Evolutionary conservation across 2,329 filamentous ascomycete genomes (phyloP), one percentile per base, ranked within the genome.

Genomic region (Hypoxylon sp.): DNA sequence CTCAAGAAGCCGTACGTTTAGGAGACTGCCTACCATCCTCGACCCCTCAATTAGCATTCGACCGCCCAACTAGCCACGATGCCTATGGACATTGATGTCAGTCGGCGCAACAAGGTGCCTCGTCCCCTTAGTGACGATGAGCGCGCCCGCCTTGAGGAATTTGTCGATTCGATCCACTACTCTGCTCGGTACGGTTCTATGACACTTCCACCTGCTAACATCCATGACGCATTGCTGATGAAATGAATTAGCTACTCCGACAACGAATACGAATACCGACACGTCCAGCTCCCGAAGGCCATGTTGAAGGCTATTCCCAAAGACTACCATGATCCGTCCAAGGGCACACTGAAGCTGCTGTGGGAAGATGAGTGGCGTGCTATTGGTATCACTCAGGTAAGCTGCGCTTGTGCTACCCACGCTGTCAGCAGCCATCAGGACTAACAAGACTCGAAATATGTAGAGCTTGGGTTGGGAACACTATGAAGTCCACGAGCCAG

Each of bases 331-430:
- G 94, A 98, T 80, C 87, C 90, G 55, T 84, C 89, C 57, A 93
- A 97, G 82, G 96, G 96, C 69, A 98, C 95, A 5, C 83, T 99
- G 81, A 99, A 98, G 85, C 84, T 99, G 74, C 84, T 99, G 68
- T 98, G 95, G 94, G 96, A 99, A 81, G 95, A 98, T 73, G 96
- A 99, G 83, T 99, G 96, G 96, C 91, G 96, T 82, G 94, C 92
- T 37, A 87, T 99, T 77, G 96, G 96, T 55, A 99, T 99, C 79
- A 99, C 96, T 73, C 95, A 97, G 90, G 94, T 97, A 83, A 52
- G 86, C 70, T 24, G 11, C 39, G 39, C 37, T n/a, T 10, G 21
- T 39, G 29, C n/a, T 39, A 56, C 35, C 8, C 29, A 50, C 17
- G 42, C 24, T 21, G 17, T 35, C 42, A 46, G 39, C 32, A 60